Evolutionary conservation across 1,284 basidiomycete genomes (phyloP), one percentile per base, ranked within the genome.

Genomic region (Cystobasidium slooffiae): DNA sequence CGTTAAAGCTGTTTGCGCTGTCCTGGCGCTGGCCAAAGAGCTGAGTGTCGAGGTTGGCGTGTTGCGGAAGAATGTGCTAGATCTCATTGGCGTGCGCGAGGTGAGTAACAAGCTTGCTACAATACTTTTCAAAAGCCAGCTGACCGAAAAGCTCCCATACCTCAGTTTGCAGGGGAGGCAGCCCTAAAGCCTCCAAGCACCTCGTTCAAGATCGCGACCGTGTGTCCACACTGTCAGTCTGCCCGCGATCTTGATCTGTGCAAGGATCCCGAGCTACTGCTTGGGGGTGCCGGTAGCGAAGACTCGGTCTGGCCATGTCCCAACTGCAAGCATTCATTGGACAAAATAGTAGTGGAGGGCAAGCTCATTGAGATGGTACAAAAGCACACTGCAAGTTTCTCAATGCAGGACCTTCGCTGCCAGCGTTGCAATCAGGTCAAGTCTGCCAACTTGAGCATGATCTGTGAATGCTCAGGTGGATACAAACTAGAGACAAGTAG

Each of bases 151-250:
- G 14, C 77, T 77, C 52, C 52, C 39, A 80, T 80, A 1, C 10
- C 18, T 31, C 44, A 73, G 80, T 83, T 78, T 82, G 88, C 92
- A 14, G 84, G 84, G 51, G 91, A 93, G 63, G 94, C 94, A 1
- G 82, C 86, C 0, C 97, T 95, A 85, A 88, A 88, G 72, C 96
- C 97, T 81, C 96, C 96, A 0, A 98, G 96, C 84, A 91, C 97
- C 80, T 89, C 93, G 3, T 88, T 98, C 76, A 90, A 91, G 78
- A 83, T 98, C 37, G 86, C 90, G 31, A 92, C 93, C 81, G 91
- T 98, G 37, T 99, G 97, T 82, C 88, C 87, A 68, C 88, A 91
- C 80, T 99, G 97, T 84, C 95, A 95, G 82, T 85, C 87, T 24
- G 87, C 96, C 75, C 88, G 92, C 20, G 79, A 77, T 75, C 91